phyloP scores from a whole-genome alignment of 148 eudicot genomes.

The Heliamphora exappendiculata region DNA sequence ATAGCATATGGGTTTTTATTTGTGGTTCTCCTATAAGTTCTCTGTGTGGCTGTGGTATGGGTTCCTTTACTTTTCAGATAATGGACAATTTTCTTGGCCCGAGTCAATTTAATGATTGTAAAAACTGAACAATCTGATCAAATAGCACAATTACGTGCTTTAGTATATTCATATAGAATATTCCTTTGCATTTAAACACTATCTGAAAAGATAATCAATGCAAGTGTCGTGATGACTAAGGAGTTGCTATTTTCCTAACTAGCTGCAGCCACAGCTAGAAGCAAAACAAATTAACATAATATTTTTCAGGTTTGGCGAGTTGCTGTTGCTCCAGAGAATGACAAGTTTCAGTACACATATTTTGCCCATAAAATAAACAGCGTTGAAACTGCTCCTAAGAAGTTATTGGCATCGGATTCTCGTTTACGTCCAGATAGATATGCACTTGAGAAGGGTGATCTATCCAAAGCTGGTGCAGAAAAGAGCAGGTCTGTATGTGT shows the following conservation, averaged over 20 bases:
- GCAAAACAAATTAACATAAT: not conserved
- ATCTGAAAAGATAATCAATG: not conserved
- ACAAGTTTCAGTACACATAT: constrained; percentile 70
- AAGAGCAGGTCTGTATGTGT: constrained; percentile 43
- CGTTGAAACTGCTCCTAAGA: constrained; percentile 77
- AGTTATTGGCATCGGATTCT: constrained; percentile 73
- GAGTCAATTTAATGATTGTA: not conserved
- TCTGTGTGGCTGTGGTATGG: not conserved
- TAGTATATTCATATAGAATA: not conserved
- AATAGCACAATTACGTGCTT: not conserved
- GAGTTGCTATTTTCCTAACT: not conserved
- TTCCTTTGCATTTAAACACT: not conserved
- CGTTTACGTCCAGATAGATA: constrained; percentile 81
- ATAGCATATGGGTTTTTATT: not conserved
- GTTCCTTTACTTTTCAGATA: no score
- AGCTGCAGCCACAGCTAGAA: not conserved
- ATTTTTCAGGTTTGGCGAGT: constrained; percentile 60
- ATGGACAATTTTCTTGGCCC: not conserved
- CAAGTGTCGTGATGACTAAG: no score
- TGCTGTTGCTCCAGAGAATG: constrained; percentile 61
- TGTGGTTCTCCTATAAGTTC: not conserved
- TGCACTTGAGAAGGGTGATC: constrained; percentile 82
- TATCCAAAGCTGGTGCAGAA: constrained; percentile 74
- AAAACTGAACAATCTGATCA: not conserved
- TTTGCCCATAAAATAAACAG: constrained; percentile 85